Evolutionary conservation across 768 basidiomycete genomes (phyloP), one percentile per base, ranked within the genome.

Genomic region (Cystobasidium onofrii): DNA sequence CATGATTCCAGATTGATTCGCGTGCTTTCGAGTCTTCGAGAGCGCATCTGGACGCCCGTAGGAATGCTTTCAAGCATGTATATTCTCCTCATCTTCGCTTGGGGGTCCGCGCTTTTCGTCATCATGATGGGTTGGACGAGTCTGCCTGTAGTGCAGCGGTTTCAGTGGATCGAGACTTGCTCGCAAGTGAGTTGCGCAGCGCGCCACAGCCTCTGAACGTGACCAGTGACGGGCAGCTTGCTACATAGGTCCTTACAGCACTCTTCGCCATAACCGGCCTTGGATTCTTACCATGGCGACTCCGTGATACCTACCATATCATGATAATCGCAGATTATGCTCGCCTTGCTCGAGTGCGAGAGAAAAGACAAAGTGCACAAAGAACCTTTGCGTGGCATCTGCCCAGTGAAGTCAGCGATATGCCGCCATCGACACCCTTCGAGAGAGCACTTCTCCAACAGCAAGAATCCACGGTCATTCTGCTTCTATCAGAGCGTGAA

Each of bases 1-100:
- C 63, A 84, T 86, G n/a, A 87, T 85, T 62, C 83, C 90, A 41
- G 85, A 87, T 12, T 87, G 95, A 76, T 88, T 88, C 0, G 31
- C 27, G 29, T 6, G 2, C 27, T 29, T 4, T 27, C 3, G 23
- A 4, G 20, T 17, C 13, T 60, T 12, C 6, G 57, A 27, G 9
- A 29, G 57, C 10, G 25, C 17, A 34, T 60, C 25, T 60, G 57
- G 57, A 60, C 57, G 15, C 57, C 57, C 6, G 20, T 60, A 6
- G 57, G 57, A 13, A 23, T 60, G 6, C 57, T 60, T 29, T 27
- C 33, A 60, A 60, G 29, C 33, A 20, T 29, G 15, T 60, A 60
- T 34, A 29, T 25, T 20, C 12, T 34, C 4, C 57, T 60, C 2
- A 60, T 60, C 4, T 7, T 27, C 27, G 57, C 23, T 15, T 60